A percentile compares a stretch with the other conserved stretches of the same genome.
phyloP scores from a whole-genome alignment of 768 basidiomycete species.

The Auricularia auricula-judae region DNA sequence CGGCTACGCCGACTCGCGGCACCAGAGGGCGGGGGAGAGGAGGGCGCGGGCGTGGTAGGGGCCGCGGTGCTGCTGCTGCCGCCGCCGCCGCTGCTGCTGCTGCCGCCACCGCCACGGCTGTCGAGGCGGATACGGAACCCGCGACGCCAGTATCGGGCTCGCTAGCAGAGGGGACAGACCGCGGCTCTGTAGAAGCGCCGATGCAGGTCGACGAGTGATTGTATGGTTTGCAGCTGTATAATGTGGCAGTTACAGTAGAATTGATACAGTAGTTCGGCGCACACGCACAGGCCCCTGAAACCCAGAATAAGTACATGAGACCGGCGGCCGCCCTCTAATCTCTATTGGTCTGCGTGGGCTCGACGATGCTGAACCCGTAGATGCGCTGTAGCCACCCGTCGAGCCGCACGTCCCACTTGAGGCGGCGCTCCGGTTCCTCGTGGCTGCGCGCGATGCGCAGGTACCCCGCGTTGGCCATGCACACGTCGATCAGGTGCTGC shows the following conservation, averaged over 20 bases:
- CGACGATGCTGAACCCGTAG: not conserved
- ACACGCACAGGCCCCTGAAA: no score
- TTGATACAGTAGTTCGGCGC: no score
- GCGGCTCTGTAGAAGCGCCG: not conserved
- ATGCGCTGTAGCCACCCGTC: not conserved
- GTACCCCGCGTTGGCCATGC: not conserved
- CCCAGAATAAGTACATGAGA: not conserved
- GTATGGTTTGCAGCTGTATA: not conserved
- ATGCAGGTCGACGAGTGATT: not conserved
- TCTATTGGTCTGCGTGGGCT: not conserved
- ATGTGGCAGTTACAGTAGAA: not conserved
- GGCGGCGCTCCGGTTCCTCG: not conserved
- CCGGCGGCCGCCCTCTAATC: not conserved
- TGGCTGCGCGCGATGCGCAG: not conserved
- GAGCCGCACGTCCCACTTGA: not conserved
- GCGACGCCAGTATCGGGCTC: not conserved
- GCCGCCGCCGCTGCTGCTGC: constrained; percentile 9
- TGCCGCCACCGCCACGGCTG: constrained; percentile 9
- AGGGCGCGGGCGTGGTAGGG: constrained; percentile 21
- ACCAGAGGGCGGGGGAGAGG: constrained; percentile 4
- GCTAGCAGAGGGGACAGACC: not conserved
- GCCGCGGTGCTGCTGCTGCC: constrained; percentile 17
- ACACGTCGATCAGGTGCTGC: not conserved
- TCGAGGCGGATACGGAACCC: not conserved
- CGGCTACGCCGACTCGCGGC: constrained; percentile 1